These are phyloP conservation scores for Sanghuangporus weigelae DNA, from an alignment of 1,284 basidiomycete species.

Conservation along the genomic window DNA sequence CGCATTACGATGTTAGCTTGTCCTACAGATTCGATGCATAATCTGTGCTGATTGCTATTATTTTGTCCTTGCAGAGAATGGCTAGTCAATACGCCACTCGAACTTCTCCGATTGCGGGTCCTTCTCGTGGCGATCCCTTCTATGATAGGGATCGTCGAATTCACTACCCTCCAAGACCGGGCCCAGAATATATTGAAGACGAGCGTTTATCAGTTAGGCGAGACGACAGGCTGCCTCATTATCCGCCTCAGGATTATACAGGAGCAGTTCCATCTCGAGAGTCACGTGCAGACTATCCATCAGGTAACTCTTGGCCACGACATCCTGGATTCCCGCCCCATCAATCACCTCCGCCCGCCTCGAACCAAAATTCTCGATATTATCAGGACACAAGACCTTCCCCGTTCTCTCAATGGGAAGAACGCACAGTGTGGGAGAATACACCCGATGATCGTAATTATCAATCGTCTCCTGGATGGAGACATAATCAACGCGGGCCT, in stretches of 20 bases:
- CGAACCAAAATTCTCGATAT: constrained; percentile 27
- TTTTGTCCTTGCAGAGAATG: neutral
- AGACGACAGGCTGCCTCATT: constrained; percentile 3
- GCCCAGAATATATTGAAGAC: constrained; percentile 1
- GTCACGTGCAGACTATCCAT: constrained; percentile 3
- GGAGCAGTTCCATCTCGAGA: neutral
- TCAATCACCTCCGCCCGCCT: constrained; percentile 30
- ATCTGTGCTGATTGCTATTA: neutral
- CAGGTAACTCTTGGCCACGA: constrained; percentile 1
- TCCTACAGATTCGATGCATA: neutral
- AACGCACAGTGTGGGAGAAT: constrained; percentile 41
- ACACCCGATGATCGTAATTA: constrained; percentile 28
- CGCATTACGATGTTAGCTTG: constrained; percentile 12
- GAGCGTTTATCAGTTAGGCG: constrained; percentile 5
- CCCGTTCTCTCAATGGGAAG: constrained; percentile 13
- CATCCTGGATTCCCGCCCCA: neutral
- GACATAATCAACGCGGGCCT: constrained; percentile 43
- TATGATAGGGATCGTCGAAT: constrained; percentile 11
- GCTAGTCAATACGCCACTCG: constrained; percentile 8
- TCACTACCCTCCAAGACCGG: constrained; percentile 1
- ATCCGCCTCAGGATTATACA: constrained; percentile 5
- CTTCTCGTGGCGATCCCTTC: constrained; percentile 4
- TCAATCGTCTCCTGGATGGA: constrained; percentile 69
- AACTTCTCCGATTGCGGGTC: constrained; percentile 5
- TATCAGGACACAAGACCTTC: constrained; percentile 25